A percentile compares a stretch with the other conserved stretches of the same genome.
Evolutionary conservation across 306 rosid genomes (phyloP).

Genomic region (Cicer yamashitae): DNA sequence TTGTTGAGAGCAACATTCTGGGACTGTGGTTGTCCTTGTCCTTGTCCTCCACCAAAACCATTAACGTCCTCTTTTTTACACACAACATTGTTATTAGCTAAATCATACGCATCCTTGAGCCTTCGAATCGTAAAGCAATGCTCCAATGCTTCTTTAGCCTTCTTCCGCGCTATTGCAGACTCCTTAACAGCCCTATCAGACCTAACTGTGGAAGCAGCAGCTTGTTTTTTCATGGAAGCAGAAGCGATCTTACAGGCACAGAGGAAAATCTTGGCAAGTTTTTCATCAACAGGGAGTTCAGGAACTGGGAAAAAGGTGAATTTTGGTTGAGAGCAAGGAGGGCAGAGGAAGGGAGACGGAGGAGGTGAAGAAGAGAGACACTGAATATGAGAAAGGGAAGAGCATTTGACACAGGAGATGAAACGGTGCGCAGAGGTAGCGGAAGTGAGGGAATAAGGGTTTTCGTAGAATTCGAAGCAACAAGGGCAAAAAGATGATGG

Average conservation of each 20-base stretch:
- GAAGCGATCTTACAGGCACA: slow-evolving; percentile 75
- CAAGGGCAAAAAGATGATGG: slow-evolving; percentile 71
- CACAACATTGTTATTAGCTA: neutral
- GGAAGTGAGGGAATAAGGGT: slow-evolving; percentile 46
- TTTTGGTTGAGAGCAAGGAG: slow-evolving; percentile 62
- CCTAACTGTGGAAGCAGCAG: slow-evolving; percentile 43
- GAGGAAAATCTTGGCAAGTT: slow-evolving; percentile 51
- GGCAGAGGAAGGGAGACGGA: slow-evolving; percentile 57
- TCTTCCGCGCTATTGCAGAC: slow-evolving; percentile 62
- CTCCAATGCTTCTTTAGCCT: slow-evolving; percentile 66
- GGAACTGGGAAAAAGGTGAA: slow-evolving; percentile 65
- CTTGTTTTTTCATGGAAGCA: slow-evolving; percentile 51
- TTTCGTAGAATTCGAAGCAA: slow-evolving; percentile 70
- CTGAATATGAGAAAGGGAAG: slow-evolving; percentile 72
- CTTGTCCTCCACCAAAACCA: neutral
- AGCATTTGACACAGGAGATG: slow-evolving; percentile 66
- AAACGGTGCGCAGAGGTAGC: slow-evolving; percentile 50
- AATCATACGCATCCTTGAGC: slow-evolving; percentile 39
- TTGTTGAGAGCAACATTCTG: neutral
- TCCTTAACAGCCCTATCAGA: slow-evolving; percentile 66
- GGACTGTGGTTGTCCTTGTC: neutral
- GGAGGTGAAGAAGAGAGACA: slow-evolving; percentile 61
- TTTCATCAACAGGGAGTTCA: slow-evolving; percentile 46
- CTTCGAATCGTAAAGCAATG: slow-evolving; percentile 41
- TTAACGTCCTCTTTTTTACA: slow-evolving; percentile 26